These are phyloP conservation scores for Solanum pimpinellifolium DNA, from an alignment of 257 asterid species.

Conservation along the genomic window DNA sequence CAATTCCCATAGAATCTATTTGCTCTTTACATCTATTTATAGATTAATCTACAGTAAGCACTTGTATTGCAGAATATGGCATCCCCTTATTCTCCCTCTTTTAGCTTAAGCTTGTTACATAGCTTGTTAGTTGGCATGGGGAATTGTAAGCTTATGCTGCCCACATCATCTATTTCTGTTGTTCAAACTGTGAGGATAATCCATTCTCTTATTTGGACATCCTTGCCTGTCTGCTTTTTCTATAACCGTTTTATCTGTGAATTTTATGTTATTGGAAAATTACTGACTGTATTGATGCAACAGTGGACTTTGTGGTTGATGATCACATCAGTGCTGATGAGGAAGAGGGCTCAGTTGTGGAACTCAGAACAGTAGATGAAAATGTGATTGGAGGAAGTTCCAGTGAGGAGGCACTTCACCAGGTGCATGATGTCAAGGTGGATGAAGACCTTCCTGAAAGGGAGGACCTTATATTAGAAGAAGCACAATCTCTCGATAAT, in stretches of 20 bases:
- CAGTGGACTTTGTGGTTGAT: constrained; percentile 82
- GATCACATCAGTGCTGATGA: constrained; percentile 61
- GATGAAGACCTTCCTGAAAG: constrained; percentile 58
- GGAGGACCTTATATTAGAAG: constrained; percentile 45
- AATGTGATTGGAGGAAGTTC: constrained; percentile 47
- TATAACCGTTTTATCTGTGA: neutral
- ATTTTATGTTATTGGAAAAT: neutral
- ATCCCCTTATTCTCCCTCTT: neutral
- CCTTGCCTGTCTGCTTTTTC: neutral
- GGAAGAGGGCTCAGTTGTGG: constrained; percentile 58
- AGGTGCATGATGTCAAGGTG: constrained; percentile 45
- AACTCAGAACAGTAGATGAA: constrained; percentile 36
- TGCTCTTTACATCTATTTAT: neutral
- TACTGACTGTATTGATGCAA: neutral
- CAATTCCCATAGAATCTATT: neutral
- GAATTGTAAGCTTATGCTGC: neutral
- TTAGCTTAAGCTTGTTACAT: neutral
- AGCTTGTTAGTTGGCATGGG: neutral
- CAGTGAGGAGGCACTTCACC: constrained; percentile 43
- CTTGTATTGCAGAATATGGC: neutral
- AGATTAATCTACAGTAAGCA: neutral
- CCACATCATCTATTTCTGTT: neutral
- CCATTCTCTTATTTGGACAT: neutral
- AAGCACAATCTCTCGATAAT: constrained; percentile 40
- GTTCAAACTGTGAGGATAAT: neutral